phyloP scores from a whole-genome alignment of 1,139 yeast genomes.

The Pichia inconspicua region DNA sequence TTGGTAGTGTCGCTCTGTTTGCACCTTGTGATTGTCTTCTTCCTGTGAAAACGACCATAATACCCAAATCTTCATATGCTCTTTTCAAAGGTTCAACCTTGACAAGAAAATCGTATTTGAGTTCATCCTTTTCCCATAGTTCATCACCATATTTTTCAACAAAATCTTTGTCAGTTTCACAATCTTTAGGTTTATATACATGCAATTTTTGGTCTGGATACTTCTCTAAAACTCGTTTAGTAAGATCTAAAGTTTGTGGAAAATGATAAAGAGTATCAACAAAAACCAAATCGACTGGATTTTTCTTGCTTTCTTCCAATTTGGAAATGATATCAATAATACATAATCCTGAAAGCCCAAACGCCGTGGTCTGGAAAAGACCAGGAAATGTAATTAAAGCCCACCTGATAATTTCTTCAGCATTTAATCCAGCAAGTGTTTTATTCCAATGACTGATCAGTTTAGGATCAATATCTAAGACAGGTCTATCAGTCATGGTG shows the following conservation, averaged over 20 bases:
- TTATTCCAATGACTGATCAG: slow-evolving; percentile 58
- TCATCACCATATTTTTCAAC: slow-evolving; percentile 58
- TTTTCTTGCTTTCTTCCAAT: slow-evolving; percentile 28
- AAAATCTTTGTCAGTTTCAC: slow-evolving; percentile 56
- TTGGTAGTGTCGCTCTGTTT: slow-evolving; percentile 62
- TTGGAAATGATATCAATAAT: slow-evolving; percentile 79
- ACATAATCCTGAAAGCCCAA: slow-evolving; percentile 87
- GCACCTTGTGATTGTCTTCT: slow-evolving; percentile 90
- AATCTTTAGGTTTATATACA: slow-evolving; percentile 57
- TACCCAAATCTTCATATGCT: slow-evolving; percentile 65
- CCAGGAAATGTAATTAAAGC: slow-evolving; percentile 72
- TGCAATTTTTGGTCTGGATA: slow-evolving; percentile 52
- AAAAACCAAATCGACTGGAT: slow-evolving; percentile 69
- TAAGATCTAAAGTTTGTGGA: slow-evolving; percentile 81
- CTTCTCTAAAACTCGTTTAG: slow-evolving; percentile 45
- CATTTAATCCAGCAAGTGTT: slow-evolving; percentile 46
- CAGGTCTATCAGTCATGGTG: background rate
- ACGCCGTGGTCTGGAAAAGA: slow-evolving; percentile 86
- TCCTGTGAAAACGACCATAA: slow-evolving; percentile 85
- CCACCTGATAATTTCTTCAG: slow-evolving; percentile 78
- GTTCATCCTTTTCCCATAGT: slow-evolving; percentile 80
- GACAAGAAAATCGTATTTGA: slow-evolving; percentile 73
- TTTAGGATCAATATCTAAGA: slow-evolving; percentile 33
- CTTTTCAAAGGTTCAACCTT: slow-evolving; percentile 91
- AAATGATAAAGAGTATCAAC: slow-evolving; percentile 89